phyloP scores from a whole-genome alignment of 1,284 basidiomycete species.

The Ustilago vetiveriae region DNA sequence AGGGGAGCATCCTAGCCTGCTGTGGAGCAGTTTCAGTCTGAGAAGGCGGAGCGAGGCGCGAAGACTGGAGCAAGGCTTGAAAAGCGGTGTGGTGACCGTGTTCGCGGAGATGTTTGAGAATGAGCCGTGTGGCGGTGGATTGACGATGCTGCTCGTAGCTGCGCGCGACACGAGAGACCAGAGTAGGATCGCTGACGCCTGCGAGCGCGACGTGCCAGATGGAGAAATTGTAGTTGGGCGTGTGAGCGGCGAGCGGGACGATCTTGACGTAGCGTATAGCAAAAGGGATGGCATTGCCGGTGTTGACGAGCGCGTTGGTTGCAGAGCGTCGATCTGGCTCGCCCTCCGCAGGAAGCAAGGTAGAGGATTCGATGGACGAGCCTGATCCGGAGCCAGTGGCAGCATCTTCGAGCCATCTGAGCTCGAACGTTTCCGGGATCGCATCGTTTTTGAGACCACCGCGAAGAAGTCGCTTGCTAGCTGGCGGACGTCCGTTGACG shows the following conservation, averaged over 20 bases:
- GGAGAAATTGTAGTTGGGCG: slow-evolving; percentile 66
- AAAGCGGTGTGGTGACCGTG: slow-evolving; percentile 77
- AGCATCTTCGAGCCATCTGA: slow-evolving; percentile 47
- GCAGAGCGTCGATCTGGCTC: slow-evolving; percentile 40
- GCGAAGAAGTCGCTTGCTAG: slow-evolving; percentile 53
- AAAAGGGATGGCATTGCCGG: slow-evolving; percentile 48
- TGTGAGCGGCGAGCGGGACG: slow-evolving; percentile 65
- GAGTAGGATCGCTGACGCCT: slow-evolving; percentile 52
- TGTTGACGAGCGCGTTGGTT: slow-evolving; percentile 35
- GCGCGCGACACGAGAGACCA: slow-evolving; percentile 41
- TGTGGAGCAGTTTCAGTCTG: not conserved
- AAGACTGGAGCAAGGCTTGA: slow-evolving; percentile 50
- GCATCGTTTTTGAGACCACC: slow-evolving; percentile 65
- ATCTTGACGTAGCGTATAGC: slow-evolving; percentile 63
- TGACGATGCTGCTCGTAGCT: slow-evolving; percentile 59
- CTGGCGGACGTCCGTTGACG: slow-evolving; percentile 32
- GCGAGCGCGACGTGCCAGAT: slow-evolving; percentile 66
- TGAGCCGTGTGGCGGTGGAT: slow-evolving; percentile 54
- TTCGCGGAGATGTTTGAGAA: slow-evolving; percentile 80
- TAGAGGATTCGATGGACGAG: slow-evolving; percentile 29
- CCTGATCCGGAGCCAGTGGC: slow-evolving; percentile 41
- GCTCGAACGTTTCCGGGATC: slow-evolving; percentile 54
- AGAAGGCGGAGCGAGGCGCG: slow-evolving; percentile 25
- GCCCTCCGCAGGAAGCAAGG: slow-evolving; percentile 31
- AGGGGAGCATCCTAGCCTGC: slow-evolving; percentile 19